Evolutionary conservation across 202 grass and related monocot species (phyloP).

Genomic region (Zizania palustris): DNA sequence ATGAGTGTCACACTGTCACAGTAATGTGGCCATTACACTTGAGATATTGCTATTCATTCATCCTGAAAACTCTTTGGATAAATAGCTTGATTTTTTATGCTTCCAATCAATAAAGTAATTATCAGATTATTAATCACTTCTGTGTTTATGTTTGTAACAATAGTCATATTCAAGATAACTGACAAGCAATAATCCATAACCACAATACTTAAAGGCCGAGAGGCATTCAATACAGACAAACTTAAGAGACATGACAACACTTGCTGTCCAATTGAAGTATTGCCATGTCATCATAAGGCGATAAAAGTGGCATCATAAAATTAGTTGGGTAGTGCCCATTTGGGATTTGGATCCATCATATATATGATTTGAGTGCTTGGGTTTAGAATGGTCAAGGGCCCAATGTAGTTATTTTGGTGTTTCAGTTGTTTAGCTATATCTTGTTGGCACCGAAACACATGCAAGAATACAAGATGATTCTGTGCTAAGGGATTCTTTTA

Average conservation of each 20-base stretch:
- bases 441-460: neutral
- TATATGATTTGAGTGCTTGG: neutral
- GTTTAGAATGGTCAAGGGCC: neutral
- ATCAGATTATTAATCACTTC: neutral
- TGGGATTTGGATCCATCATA: neutral
- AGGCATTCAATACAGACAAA: constrained; percentile 1
- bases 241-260: neutral
- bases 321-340: neutral
- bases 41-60: neutral
- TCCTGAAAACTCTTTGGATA: constrained; percentile 9
- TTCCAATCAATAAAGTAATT: neutral
- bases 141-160: constrained; percentile 12
- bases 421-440: neutral
- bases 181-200: neutral
- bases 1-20: neutral
- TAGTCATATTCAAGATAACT: neutral
- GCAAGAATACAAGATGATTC: neutral
- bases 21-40: neutral
- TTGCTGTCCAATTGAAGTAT: neutral
- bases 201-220: neutral
- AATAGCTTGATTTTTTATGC: constrained; percentile 24
- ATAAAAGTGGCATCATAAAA: constrained; percentile 1
- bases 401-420: neutral
- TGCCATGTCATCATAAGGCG: neutral
- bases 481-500: neutral